These are phyloP conservation scores for Sicyos edulis DNA, from an alignment of 306 rosid species.

Conservation along the genomic window DNA sequence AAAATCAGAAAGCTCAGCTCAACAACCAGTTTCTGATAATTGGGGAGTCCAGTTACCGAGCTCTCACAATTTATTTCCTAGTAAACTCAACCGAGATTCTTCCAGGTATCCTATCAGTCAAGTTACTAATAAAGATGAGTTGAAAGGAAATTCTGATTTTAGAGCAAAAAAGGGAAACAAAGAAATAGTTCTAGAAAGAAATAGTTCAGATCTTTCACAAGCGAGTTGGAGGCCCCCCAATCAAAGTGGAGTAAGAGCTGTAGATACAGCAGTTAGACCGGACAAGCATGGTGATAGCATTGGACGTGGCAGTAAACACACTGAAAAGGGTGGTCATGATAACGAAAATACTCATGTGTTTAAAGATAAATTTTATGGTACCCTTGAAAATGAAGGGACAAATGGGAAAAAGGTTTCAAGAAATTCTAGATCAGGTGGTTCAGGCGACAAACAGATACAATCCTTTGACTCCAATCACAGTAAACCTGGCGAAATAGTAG, in stretches of 20 bases:
- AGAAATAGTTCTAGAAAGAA: slow-evolving; percentile 46
- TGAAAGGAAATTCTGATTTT: slow-evolving; percentile 45
- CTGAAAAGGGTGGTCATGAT: slow-evolving; percentile 45
- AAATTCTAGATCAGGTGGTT: slow-evolving; percentile 53
- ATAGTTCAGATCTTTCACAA: slow-evolving; percentile 50
- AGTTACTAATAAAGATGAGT: slow-evolving; percentile 43
- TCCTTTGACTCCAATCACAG: slow-evolving; percentile 46
- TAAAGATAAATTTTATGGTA: slow-evolving; percentile 48
- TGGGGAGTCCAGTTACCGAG: slow-evolving; percentile 41
- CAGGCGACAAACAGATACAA: slow-evolving; percentile 42
- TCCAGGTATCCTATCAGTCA: slow-evolving; percentile 38
- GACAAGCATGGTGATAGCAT: slow-evolving; percentile 45
- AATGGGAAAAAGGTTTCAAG: slow-evolving; percentile 47
- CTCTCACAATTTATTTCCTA: slow-evolving; percentile 47
- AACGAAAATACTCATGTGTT: slow-evolving; percentile 36
- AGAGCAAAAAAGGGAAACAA: slow-evolving; percentile 50
- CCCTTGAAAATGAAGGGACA: slow-evolving; percentile 42
- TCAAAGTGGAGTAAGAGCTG: slow-evolving; percentile 42
- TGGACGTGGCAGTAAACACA: slow-evolving; percentile 46
- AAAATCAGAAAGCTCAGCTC: slow-evolving; percentile 39
- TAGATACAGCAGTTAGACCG: slow-evolving; percentile 46
- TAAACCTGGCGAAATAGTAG: slow-evolving; percentile 53
- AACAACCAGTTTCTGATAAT: slow-evolving; percentile 39
- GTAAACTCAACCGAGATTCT: slow-evolving; percentile 46
- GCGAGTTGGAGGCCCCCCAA: slow-evolving; percentile 51